Percentiles rank a stretch among this genome's conserved stretches.
Conservation (phyloP, 306 rosid genomes). For the Medicago ruthenica region DNA sequence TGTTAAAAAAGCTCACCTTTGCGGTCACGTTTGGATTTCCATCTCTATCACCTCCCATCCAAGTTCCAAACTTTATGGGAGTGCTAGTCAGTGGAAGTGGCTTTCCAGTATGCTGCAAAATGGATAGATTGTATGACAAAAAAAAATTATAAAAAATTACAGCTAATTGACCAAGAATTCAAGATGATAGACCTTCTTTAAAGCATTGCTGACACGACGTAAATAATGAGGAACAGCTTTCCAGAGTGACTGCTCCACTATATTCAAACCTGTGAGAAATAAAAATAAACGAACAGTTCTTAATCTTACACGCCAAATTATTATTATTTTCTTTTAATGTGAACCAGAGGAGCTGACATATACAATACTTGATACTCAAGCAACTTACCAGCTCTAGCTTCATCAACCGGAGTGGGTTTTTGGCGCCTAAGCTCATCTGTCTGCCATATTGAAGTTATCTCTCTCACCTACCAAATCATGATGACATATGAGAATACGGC, state of each 20-base stretch:
- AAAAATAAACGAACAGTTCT: constrained; percentile 15
- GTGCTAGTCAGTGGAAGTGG: constrained; percentile 94
- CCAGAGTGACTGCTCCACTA: constrained; percentile 98
- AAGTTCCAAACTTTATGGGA: constrained; percentile 91
- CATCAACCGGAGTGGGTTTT: constrained; percentile 93
- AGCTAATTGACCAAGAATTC: constrained; percentile 37
- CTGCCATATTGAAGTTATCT: constrained; percentile 97
- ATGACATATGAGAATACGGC: constrained; percentile 30
- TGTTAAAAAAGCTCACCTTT: constrained; percentile 58
- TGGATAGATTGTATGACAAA: background rate
- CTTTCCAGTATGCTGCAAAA: constrained; percentile 82
- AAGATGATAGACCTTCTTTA: constrained; percentile 73
- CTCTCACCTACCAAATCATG: constrained; percentile 75
- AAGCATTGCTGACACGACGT: constrained; percentile 91
- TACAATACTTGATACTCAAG: constrained; percentile 29
- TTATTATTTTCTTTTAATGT: constrained; percentile 19
- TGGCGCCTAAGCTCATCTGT: constrained; percentile 96
- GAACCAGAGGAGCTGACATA: constrained; percentile 37
- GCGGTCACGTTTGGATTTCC: constrained; percentile 97
- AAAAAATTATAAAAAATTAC: constrained; percentile 35
- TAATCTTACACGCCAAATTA: constrained; percentile 8
- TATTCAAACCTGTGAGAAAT: constrained; percentile 73
- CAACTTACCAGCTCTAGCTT: constrained; percentile 88
- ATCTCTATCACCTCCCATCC: constrained; percentile 99
- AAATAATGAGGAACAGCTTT: constrained; percentile 96